A percentile compares a stretch with the other conserved stretches of the same genome.
Conservation (phyloP, 805 yeast genomes). For the Tetrapisispora taiwanensis region DNA sequence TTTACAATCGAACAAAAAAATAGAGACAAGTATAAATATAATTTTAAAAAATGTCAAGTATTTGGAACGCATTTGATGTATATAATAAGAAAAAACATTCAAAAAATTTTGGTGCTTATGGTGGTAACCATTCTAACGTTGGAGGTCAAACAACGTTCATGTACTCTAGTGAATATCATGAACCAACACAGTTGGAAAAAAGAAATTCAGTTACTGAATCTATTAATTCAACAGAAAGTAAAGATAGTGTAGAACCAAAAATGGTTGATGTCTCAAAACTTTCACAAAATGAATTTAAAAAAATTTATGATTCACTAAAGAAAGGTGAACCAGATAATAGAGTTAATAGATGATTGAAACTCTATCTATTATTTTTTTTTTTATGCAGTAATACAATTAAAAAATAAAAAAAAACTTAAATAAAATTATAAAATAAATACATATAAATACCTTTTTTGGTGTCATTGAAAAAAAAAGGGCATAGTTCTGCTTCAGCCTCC, state of each 20-base stretch:
- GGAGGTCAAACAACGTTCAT: constrained; percentile 16
- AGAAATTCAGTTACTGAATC: constrained; percentile 4
- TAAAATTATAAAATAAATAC: no score
- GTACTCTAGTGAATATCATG: constrained; percentile 16
- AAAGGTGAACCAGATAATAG: constrained; percentile 23
- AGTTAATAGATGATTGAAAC: constrained; percentile 12
- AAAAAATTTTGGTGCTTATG: constrained; percentile 10
- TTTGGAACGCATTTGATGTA: constrained; percentile 28
- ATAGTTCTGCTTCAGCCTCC: no score
- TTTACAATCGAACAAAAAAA: no score
- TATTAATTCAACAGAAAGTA: background rate
- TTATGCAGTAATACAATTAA: no score
- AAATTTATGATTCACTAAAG: constrained; percentile 13
- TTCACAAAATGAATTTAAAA: constrained; percentile 18
- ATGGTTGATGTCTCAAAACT: constrained; percentile 14
- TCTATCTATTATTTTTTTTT: no score
- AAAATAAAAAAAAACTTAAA: no score
- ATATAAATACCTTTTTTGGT: no score
- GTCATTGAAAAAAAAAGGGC: no score
- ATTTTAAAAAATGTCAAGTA: constrained; percentile 6
- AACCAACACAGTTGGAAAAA: constrained; percentile 1
- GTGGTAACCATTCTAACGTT: constrained; percentile 14
- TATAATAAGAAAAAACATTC: constrained; percentile 27
- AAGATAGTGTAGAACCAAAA: constrained; percentile 4
- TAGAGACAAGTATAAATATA: no score